phyloP scores from a whole-genome alignment of 257 asterid species.

The Solanum tacnaense region DNA sequence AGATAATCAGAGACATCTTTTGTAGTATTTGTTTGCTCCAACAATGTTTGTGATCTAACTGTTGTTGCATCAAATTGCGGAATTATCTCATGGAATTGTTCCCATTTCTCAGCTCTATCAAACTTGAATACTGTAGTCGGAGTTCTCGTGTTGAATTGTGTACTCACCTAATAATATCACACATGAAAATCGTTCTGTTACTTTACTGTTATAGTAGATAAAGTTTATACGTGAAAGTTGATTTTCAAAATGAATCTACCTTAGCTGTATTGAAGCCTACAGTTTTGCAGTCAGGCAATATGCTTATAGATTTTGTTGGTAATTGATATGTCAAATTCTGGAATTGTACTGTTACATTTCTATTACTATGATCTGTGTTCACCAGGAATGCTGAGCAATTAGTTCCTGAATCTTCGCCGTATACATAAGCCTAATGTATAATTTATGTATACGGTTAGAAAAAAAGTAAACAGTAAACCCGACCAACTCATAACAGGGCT shows the following conservation, averaged over 20 bases:
- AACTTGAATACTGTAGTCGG: constrained; percentile 24
- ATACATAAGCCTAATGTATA: constrained; percentile 42
- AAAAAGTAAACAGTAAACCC: background rate
- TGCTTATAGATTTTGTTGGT: constrained; percentile 71
- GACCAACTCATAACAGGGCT: background rate
- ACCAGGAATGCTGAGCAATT: constrained; percentile 72
- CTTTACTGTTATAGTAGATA: background rate
- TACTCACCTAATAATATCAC: constrained; percentile 32
- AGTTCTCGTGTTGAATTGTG: constrained; percentile 37
- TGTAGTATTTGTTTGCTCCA: constrained; percentile 75
- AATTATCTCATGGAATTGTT: constrained; percentile 41
- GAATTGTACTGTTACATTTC: constrained; percentile 29
- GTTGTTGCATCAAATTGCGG: constrained; percentile 35
- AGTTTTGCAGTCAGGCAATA: constrained; percentile 65
- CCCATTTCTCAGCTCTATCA: constrained; percentile 40
- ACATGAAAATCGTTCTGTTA: background rate
- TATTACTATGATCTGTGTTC: constrained; percentile 19
- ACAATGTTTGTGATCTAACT: constrained; percentile 30
- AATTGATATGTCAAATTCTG: constrained; percentile 28
- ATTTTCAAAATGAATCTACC: constrained; percentile 12
- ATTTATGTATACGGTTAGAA: background rate
- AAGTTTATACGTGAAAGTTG: background rate
- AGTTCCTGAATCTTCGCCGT: constrained; percentile 24
- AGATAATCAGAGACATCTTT: constrained; percentile 76
- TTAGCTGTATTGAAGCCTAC: constrained; percentile 74